phyloP scores from a whole-genome alignment of 768 basidiomycete species.

The Termitomyces sp. region DNA sequence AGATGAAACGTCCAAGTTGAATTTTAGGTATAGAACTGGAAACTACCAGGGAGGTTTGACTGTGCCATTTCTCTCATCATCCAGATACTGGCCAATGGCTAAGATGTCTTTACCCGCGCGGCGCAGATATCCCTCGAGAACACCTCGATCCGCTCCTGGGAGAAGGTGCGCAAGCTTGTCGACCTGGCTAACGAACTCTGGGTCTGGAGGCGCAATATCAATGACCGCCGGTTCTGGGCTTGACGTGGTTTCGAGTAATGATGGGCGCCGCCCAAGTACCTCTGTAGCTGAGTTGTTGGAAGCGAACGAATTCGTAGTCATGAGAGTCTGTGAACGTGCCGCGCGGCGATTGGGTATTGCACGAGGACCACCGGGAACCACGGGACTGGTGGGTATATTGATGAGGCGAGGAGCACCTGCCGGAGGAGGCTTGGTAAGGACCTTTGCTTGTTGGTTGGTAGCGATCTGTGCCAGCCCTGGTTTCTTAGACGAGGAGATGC shows the following conservation, averaged over 20 bases:
- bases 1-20: constrained; percentile 4
- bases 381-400: constrained; percentile 36
- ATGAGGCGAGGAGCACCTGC: constrained; percentile 23
- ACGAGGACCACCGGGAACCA: constrained; percentile 71
- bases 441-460: constrained; percentile 21
- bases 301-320: constrained; percentile 29
- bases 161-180: constrained; percentile 67
- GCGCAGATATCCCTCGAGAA: constrained; percentile 68
- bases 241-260: constrained; percentile 27
- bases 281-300: constrained; percentile 18
- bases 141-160: constrained; percentile 63
- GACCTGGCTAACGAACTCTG: constrained; percentile 62
- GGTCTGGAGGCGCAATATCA: constrained; percentile 33
- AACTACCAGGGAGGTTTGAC: constrained; percentile 29
- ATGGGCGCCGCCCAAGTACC: constrained; percentile 31
- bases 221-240: constrained; percentile 24
- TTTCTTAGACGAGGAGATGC: constrained; percentile 29
- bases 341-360: constrained; percentile 54
- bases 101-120: constrained; percentile 75
- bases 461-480: constrained; percentile 15
- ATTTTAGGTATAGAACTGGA: constrained; percentile 6
- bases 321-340: constrained; percentile 64
- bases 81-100: constrained; percentile 83
- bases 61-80: constrained; percentile 75
- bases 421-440: constrained; percentile 18